Percentiles rank a stretch among this genome's conserved stretches.
phyloP scores from a whole-genome alignment of 257 asterid species.

The Knoxia roxburghii region DNA sequence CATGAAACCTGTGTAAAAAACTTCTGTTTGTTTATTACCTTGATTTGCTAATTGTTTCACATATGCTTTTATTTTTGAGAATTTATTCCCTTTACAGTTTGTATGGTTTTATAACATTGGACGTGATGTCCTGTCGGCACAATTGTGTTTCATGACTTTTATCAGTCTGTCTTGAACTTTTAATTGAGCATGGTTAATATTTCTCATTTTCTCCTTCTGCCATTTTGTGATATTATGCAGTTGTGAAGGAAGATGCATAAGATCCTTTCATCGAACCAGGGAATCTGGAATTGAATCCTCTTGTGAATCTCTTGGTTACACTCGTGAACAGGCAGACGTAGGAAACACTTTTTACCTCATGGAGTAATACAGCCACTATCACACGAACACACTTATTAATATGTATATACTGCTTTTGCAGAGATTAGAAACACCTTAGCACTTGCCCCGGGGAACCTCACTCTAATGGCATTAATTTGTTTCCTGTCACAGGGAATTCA shows the following conservation, averaged over 20 bases:
- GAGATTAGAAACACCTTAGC: not conserved
- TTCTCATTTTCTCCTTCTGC: constrained; percentile 16
- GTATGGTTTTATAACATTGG: too few relatives aligned
- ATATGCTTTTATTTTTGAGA: not conserved
- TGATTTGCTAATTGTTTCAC: not conserved
- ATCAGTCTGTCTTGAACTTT: constrained; percentile 1
- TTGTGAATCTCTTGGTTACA: constrained; percentile 67
- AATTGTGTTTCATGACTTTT: not conserved
- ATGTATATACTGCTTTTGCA: not conserved
- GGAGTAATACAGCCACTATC: not conserved
- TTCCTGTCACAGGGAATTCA: constrained; percentile 43
- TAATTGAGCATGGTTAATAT: constrained; percentile 1
- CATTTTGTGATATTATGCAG: constrained; percentile 32
- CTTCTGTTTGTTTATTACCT: not conserved
- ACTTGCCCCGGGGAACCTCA: not conserved
- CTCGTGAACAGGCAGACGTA: constrained; percentile 42
- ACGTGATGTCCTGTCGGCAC: too few relatives aligned
- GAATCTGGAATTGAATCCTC: constrained; percentile 47
- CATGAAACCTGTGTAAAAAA: not conserved
- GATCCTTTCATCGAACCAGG: constrained; percentile 67
- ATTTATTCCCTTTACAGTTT: not conserved
- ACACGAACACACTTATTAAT: not conserved
- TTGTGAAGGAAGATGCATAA: constrained; percentile 78
- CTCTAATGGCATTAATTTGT: not conserved
- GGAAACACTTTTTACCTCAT: constrained; percentile 16